phyloP scores from a whole-genome alignment of 2,329 filamentous ascomycete genomes.

The Colletotrichum limetticola region DNA sequence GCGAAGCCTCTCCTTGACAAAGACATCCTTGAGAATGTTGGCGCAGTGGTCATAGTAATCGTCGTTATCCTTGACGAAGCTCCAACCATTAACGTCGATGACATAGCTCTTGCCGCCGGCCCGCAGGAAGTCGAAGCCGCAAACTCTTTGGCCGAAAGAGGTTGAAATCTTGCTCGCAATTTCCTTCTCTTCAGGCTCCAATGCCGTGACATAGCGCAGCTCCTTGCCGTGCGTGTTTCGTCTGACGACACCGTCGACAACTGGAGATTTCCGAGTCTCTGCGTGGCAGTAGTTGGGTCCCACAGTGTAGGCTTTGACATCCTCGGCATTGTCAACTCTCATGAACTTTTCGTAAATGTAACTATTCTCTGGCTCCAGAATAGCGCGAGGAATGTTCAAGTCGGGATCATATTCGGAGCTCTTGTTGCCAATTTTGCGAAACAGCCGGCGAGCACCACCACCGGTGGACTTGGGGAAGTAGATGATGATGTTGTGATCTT shows the following conservation, averaged over 20 bases:
- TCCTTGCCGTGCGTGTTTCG: conserved; percentile 98
- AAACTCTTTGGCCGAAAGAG: conserved; percentile 93
- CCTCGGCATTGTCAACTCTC: conserved; percentile 95
- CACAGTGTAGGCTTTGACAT: conserved; percentile 98
- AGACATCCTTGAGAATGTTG: conserved; percentile 86
- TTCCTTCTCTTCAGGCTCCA: conserved; percentile 82
- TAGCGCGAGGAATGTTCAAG: conserved; percentile 79
- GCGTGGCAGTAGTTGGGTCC: conserved; percentile 94
- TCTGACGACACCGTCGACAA: conserved; percentile 94
- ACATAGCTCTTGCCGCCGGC: conserved; percentile 93
- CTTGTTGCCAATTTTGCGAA: conserved; percentile 98
- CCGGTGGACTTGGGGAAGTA: conserved; percentile 91
- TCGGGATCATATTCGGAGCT: conserved; percentile 92
- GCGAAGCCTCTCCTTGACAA: conserved; percentile 80
- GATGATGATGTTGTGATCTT: conserved; percentile 98
- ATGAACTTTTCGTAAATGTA: conserved; percentile 99
- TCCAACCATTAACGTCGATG: conserved; percentile 99
- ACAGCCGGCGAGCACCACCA: conserved; percentile 90
- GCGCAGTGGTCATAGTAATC: conserved; percentile 96
- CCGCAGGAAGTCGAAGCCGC: conserved; percentile 92
- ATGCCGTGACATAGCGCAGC: conserved; percentile 89
- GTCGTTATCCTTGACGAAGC: conserved; percentile 99
- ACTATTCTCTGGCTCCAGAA: conserved; percentile 83
- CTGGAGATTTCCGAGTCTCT: conserved; percentile 95
- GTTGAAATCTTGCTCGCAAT: conserved; percentile 92